Base-by-base conservation (phyloP, 805 yeast species). In the Lipomyces oligophaga region DNA sequence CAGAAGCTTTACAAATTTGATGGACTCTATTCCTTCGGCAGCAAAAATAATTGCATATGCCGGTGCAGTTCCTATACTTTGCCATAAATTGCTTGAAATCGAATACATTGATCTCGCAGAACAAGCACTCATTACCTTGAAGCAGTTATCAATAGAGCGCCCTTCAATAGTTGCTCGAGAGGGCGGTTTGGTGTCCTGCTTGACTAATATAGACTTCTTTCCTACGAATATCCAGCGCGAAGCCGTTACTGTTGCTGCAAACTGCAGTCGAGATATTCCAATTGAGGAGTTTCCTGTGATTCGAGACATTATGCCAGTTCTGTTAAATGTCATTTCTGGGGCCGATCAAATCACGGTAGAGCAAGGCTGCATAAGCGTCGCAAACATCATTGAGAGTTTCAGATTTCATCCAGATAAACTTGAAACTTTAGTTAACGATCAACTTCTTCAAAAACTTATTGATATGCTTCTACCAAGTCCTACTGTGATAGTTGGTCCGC, bases 61-160 rank as follows among this genome's bases (percentile, higher is more conserved):
- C 15, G 82, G 83, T 32, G 83, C 81, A 0, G 74, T 88, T 5
- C 81, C 79, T 35, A 79, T 77, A 0, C 69, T 93, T 21, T 77
- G 83, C 55, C 68, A 72, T 4, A 84, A 83, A 51, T 64, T 93
- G 30, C 60, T 77, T 47, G 94, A 86, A 52, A 81, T 90, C 15
- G 79, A 80, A 44, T 89, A 78, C 61, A 89, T 90, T 43, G 98
- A 90, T 62, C 70, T 90, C 43, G 95, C 96, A 0, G 98, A 90
- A 61, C 96, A 89, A 65, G 87, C 88, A 0, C 66, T 88, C 33
- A 89, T 82, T 59, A 63, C 67, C 1, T 56, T 70, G 20, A 63
- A 67, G 37, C 60, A 60, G 20, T 59, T 69, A 2, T 66, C 72
- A 0, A 45, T 39, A 2, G 63, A 62, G 22, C 63, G 51, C 46